A percentile compares a stretch with the other conserved stretches of the same genome.
These are phyloP conservation scores for Geotrichum australiense DNA, from an alignment of 1,139 yeast species.

Conservation along the genomic window DNA sequence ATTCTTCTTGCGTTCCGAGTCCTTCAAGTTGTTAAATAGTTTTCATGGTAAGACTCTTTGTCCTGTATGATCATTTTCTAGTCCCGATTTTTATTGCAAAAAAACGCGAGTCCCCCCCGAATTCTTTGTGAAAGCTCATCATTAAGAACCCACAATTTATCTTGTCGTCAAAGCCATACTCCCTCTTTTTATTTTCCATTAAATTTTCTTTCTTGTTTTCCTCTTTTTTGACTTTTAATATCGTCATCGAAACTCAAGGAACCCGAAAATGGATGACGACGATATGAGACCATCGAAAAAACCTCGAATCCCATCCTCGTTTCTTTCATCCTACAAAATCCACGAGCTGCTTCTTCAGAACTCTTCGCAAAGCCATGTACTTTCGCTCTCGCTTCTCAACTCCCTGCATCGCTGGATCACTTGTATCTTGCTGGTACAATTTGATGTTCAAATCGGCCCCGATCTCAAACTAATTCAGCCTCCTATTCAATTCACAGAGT, in stretches of 20 bases:
- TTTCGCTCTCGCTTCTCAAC: conserved; percentile 1
- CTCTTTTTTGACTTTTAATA: no score
- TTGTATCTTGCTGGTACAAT: conserved; percentile 32
- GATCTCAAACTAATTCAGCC: conserved; percentile 32
- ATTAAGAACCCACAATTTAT: not conserved
- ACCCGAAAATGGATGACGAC: no score
- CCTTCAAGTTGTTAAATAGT: no score
- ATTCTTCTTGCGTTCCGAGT: not conserved
- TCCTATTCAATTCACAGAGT: conserved; percentile 23
- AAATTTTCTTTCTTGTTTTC: no score
- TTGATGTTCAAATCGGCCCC: conserved; percentile 34
- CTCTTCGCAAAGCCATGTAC: conserved; percentile 15
- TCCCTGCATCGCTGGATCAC: conserved; percentile 26
- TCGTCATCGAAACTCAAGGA: no score
- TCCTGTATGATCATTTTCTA: no score
- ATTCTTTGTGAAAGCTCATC: not conserved
- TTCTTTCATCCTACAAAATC: conserved; percentile 27
- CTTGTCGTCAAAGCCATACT: not conserved
- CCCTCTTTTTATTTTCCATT: not conserved
- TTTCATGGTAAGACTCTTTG: no score
- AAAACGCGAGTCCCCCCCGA: conserved; percentile 1
- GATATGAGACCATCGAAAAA: conserved; percentile 5
- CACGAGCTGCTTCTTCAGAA: conserved; percentile 26
- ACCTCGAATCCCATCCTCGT: conserved; percentile 22
- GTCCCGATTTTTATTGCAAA: no score